Evolutionary conservation across 108 stramenopile species (phyloP).

Genomic region (Fistulifera solaris): DNA sequence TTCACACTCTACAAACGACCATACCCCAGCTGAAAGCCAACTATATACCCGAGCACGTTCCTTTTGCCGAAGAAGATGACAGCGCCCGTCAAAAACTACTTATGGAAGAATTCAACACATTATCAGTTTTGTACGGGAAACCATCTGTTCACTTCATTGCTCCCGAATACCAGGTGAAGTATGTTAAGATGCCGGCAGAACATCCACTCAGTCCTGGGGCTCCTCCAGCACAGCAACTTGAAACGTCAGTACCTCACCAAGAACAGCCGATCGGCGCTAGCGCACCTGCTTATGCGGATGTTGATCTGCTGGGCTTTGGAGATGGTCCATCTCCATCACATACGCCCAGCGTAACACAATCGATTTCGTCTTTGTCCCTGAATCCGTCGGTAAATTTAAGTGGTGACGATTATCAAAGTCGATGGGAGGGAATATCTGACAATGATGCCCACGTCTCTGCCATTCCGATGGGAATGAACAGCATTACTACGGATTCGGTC

Average conservation of each 20-base stretch:
- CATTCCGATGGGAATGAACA: slow-evolving; percentile 32
- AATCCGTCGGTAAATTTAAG: slow-evolving; percentile 46
- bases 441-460: slow-evolving; percentile 49
- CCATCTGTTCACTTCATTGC: slow-evolving; percentile 84
- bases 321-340: slow-evolving; percentile 16
- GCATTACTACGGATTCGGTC: slow-evolving; percentile 46
- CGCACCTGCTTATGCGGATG: background rate
- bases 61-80: slow-evolving; percentile 83
- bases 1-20: slow-evolving; percentile 32
- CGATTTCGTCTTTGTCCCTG: slow-evolving; percentile 28
- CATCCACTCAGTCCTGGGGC: slow-evolving; percentile 53
- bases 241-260: background rate
- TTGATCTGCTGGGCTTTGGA: slow-evolving; percentile 71
- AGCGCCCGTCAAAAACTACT: slow-evolving; percentile 56
- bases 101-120: slow-evolving; percentile 93
- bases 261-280: background rate
- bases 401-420: slow-evolving; percentile 76
- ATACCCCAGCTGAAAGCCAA: slow-evolving; percentile 15
- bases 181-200: slow-evolving; percentile 63
- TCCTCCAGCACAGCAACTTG: background rate
- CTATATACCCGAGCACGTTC: slow-evolving; percentile 8
- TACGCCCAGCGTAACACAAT: slow-evolving; percentile 12
- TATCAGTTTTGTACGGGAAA: slow-evolving; percentile 90
- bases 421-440: slow-evolving; percentile 74
- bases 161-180: slow-evolving; percentile 68